Conservation (phyloP, 306 rosid genomes). For the Alnus rubra region DNA sequence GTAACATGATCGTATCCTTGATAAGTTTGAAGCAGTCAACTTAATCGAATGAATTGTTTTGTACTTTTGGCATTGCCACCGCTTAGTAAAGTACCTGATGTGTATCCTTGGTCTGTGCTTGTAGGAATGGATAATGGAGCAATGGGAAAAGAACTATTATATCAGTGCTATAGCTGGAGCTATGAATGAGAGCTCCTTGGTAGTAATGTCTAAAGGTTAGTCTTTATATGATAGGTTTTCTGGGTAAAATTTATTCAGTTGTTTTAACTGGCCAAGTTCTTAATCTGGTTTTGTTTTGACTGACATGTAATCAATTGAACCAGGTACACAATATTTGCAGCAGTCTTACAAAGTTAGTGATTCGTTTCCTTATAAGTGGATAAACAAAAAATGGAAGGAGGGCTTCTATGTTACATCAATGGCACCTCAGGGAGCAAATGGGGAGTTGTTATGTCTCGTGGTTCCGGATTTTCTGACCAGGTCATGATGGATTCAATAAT, state of each 20-base stretch:
- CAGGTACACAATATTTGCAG: constrained; percentile 71
- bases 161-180: constrained; percentile 82
- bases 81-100: neutral
- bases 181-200: constrained; percentile 74
- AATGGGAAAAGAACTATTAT: constrained; percentile 78
- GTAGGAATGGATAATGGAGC: constrained; percentile 93
- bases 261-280: neutral
- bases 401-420: constrained; percentile 75
- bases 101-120: constrained; percentile 20
- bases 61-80: constrained; percentile 4
- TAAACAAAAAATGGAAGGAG: constrained; percentile 86
- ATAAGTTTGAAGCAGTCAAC: constrained; percentile 9
- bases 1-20: constrained; percentile 32
- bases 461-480: constrained; percentile 74
- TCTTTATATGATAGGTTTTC: constrained; percentile 17
- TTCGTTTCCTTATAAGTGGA: constrained; percentile 87
- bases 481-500: constrained; percentile 33
- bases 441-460: constrained; percentile 86
- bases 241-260: neutral
- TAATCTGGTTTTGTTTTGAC: neutral
- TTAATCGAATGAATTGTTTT: constrained; percentile 10
- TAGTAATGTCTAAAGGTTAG: constrained; percentile 90
- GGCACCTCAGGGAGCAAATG: constrained; percentile 81
- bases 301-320: constrained; percentile 19
- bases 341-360: constrained; percentile 93